Base-by-base conservation (phyloP, 352 stramenopile genomes). In the Hyaloperonospora arabidopsidis region DNA sequence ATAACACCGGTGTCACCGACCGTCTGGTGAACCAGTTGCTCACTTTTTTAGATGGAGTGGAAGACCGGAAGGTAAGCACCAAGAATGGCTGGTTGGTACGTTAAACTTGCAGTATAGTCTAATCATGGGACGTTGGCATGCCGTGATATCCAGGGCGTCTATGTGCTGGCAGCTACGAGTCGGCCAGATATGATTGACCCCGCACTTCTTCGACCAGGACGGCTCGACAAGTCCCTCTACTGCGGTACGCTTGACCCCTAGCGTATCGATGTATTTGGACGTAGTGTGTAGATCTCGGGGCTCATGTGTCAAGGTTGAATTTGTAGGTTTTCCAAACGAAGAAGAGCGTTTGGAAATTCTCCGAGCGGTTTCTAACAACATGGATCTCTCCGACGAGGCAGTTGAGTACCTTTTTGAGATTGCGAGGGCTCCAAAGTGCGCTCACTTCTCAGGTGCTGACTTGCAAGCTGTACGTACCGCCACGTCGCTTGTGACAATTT, bases 1-100 rank as follows among this genome's bases (percentile, higher is more conserved):
- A 98, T 59, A 91, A 96, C 63, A 98, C 90, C 7, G 93, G 95
- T 23, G 95, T 98, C 28, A 98, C 94, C 0, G 95, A 98, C 63
- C 78, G 96, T 18, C 89, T 99, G 22, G 95, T 99, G 43, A 98
- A 98, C 63, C 96, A 99, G 55, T 72, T 99, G 44, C 82, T 98
- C 0, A 99, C 96, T 0, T 97, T 98, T 61, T 65, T 99, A 43
- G 96, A 98, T 74, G 95, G 96, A 36, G 94, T 98, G 12, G 96
- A 98, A 71, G 74, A 68, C 0, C 63, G 85, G 52, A 86, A 87
- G 70, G 87, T 90, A 51, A 39, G 47, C 1, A n/a, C 21, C n/a
- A 2, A 46, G 28, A 12, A 2, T 25, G 14, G n/a, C 10, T 49
- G 6, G 12, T 35, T 21, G 34, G 5, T 23, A 13, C 21, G 15